Evolutionary conservation across 257 asterid species (phyloP).

Genomic region (Voacanga thouarsii): DNA sequence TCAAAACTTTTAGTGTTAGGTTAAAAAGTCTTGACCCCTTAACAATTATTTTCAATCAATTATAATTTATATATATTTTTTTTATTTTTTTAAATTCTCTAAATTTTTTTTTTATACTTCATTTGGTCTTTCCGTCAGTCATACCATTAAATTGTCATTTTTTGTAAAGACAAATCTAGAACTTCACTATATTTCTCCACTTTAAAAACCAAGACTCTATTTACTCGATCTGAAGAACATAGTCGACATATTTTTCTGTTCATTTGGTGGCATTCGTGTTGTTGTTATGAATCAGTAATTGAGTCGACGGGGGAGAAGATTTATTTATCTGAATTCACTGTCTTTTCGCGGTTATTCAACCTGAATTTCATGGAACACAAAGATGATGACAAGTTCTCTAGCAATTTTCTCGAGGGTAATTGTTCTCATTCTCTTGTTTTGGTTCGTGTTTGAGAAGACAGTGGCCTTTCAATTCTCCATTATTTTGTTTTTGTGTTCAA

Average conservation of each 20-base stretch:
- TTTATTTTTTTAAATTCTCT: too few species aligned
- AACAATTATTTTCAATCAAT: too few species aligned
- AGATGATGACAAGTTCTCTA: conserved; percentile 33
- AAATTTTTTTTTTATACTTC: too few species aligned
- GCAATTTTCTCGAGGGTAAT: conserved; percentile 54
- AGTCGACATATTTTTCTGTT: background rate
- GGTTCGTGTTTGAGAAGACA: background rate
- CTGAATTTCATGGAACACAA: conserved; percentile 50
- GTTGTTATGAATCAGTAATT: background rate
- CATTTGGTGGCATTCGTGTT: background rate
- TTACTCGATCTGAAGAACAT: background rate
- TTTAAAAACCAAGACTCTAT: too few species aligned
- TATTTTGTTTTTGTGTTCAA: background rate
- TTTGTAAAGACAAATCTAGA: too few species aligned
- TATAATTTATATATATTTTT: too few species aligned
- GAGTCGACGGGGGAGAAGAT: background rate
- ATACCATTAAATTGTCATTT: too few species aligned
- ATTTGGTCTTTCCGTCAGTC: too few species aligned
- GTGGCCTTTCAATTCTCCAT: background rate
- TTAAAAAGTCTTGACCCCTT: too few species aligned
- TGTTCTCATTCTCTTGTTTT: background rate
- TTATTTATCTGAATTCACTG: conserved; percentile 6
- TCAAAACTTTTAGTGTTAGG: too few species aligned
- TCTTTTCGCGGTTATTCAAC: conserved; percentile 3
- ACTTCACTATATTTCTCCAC: too few species aligned